Base-by-base conservation (phyloP, 1,139 yeast species). In the Pichia sp. region DNA sequence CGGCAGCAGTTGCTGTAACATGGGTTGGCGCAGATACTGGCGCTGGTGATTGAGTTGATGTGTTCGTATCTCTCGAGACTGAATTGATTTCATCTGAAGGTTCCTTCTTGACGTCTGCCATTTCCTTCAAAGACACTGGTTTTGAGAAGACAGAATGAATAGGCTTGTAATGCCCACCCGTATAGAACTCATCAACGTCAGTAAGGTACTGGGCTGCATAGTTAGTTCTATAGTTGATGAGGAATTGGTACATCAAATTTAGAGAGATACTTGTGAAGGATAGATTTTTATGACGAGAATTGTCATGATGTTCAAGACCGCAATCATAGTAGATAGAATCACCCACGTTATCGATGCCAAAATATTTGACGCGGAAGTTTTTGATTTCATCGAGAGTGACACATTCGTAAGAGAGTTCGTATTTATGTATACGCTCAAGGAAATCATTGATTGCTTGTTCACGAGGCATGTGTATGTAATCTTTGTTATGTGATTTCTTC, bases 381-480 rank as follows among this genome's bases (percentile, higher is more conserved):
- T 54, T 46, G 34, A 77, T 59, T 55, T 80, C 87, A 3, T 58
- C 58, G 12, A 51, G 44, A 2, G 72, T 62, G 16, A 79, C 66
- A 7, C 75, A 77, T 45, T 77, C 72, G 52, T 75, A 79, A n/a
- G 72, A 71, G 30, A 61, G 55, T 37, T 63, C 62, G 52, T 80
- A 80, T 46, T 70, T 69, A 26, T 63, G 58, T n/a, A 78, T 61
- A 43, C 88, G 64, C 38, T 63, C 60, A 31, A 77, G 66, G 50
- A 80, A 80, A 58, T 80, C 87, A 9, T 58, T 47, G n/a, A 78
- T 67, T 6, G 86, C 77, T 13, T 55, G 52, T 22, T 63, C 64
- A 27, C 52, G 48, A 24, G 53, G 47, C 31, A 46, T 39, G 7
- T 45, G 38, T 12, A 32, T 32, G 37, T 56, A 56, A 38, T 56